Percentiles rank a stretch among this genome's conserved stretches.
These are phyloP conservation scores for Fusarium sp. DNA, from an alignment of 2,329 filamentous ascomycete species.

Conservation along the genomic window DNA sequence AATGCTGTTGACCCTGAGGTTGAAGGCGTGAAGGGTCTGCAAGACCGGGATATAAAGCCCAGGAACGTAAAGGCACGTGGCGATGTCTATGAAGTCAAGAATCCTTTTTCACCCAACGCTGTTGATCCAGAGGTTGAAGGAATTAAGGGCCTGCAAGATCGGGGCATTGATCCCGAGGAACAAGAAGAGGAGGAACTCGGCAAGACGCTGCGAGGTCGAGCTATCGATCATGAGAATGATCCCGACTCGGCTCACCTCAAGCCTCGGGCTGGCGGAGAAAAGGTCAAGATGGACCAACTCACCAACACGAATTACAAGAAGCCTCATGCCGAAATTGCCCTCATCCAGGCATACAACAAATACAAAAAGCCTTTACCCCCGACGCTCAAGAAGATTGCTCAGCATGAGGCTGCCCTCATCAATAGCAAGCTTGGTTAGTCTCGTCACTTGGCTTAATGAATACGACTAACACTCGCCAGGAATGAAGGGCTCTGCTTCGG, in stretches of 20 bases:
- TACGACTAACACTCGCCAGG: background rate
- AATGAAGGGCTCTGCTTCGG: slow-evolving; percentile 38
- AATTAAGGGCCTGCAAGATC: background rate
- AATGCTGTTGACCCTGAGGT: slow-evolving; percentile 4
- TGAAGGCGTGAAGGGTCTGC: background rate
- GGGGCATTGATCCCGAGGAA: background rate
- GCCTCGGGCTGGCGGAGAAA: slow-evolving; percentile 18
- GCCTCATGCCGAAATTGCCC: slow-evolving; percentile 45
- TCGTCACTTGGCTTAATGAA: background rate
- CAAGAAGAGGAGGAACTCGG: background rate
- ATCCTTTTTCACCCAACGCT: background rate
- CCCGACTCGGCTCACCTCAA: slow-evolving; percentile 6
- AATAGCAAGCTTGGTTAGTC: slow-evolving; percentile 38
- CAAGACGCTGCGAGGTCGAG: background rate
- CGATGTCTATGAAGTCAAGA: background rate
- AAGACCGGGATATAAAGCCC: background rate
- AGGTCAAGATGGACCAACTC: slow-evolving; percentile 46
- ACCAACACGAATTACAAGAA: slow-evolving; percentile 47
- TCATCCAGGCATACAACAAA: slow-evolving; percentile 49
- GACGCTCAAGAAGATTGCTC: slow-evolving; percentile 36
- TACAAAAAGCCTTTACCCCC: slow-evolving; percentile 47
- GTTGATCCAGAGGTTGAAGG: slow-evolving; percentile 14
- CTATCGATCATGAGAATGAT: slow-evolving; percentile 1
- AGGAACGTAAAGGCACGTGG: background rate
- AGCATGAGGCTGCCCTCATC: slow-evolving; percentile 29